These are phyloP conservation scores for Blastocystis sp. DNA, from an alignment of 352 stramenopile species.

Conservation along the genomic window DNA sequence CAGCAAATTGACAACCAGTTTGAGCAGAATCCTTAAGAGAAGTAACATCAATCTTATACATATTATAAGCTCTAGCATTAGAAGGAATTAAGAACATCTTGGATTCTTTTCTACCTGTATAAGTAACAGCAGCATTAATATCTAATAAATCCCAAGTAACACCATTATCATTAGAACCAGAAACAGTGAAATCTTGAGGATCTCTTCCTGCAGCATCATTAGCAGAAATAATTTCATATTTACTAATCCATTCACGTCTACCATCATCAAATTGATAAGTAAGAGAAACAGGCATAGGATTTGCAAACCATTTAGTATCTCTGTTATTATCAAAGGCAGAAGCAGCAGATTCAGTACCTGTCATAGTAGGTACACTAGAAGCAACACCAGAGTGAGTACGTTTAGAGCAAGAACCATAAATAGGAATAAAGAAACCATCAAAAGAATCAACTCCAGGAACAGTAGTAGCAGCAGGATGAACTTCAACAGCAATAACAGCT, in stretches of 20 bases:
- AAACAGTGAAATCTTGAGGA: conserved; percentile 6
- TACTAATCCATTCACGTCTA: conserved; percentile 11
- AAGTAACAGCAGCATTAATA: not conserved
- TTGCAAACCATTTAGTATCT: conserved; percentile 8
- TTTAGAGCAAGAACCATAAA: too few species aligned
- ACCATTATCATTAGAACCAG: not conserved
- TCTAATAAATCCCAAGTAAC: conserved; percentile 2
- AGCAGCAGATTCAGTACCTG: not conserved
- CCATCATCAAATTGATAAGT: conserved; percentile 6
- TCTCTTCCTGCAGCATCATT: conserved; percentile 7
- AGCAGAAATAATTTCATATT: conserved; percentile 10
- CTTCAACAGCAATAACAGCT: conserved; percentile 11
- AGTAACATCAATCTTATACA: conserved; percentile 13
- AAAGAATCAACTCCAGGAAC: conserved; percentile 8
- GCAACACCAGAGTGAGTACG: too few species aligned
- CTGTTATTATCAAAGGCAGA: conserved; percentile 7
- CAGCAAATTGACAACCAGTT: not conserved
- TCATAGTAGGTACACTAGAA: not conserved
- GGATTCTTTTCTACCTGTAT: conserved; percentile 4
- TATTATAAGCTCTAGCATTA: conserved; percentile 2
- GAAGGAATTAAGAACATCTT: conserved; percentile 13
- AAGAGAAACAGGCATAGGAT: not conserved
- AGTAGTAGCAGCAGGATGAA: not conserved
- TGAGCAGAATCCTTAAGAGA: too few species aligned
- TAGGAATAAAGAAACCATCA: too few species aligned